Evolutionary conservation across 2,329 filamentous ascomycete species (phyloP).

Genomic region (Zymoseptoria passerinii): DNA sequence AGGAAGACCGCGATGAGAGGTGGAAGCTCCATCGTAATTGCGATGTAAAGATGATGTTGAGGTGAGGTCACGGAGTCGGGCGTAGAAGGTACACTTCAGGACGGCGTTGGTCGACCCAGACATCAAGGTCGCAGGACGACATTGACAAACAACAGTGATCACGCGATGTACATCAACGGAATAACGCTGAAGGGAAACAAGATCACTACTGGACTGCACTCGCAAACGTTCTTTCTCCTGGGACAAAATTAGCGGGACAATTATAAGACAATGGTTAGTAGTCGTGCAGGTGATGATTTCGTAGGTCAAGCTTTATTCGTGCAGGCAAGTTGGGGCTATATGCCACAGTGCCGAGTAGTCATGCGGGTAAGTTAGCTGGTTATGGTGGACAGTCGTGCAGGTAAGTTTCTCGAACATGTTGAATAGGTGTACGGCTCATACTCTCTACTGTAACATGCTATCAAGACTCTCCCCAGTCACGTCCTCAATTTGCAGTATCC

Average conservation of each 20-base stretch:
- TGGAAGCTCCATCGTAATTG: slow-evolving; percentile 12
- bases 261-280: too few relatives aligned
- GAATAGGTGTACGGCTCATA: background rate
- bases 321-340: too few relatives aligned
- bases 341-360: too few relatives aligned
- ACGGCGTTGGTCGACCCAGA: background rate
- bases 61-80: background rate
- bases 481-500: slow-evolving; percentile 84
- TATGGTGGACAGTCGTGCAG: too few relatives aligned
- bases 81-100: background rate
- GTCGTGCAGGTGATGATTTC: too few relatives aligned
- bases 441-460: slow-evolving; percentile 59
- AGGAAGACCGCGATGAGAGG: slow-evolving; percentile 30
- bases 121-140: too few relatives aligned
- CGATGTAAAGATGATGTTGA: background rate
- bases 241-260: slow-evolving; percentile 19
- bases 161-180: background rate
- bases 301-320: too few relatives aligned
- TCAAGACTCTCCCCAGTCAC: slow-evolving; percentile 86
- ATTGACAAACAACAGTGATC: too few relatives aligned
- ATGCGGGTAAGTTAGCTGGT: too few relatives aligned
- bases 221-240: background rate
- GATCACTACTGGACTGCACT: background rate
- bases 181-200: background rate
- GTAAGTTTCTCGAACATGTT: too few relatives aligned